phyloP scores from a whole-genome alignment of 192 early-diverging fungal genomes.

The Coemansia reversa region DNA sequence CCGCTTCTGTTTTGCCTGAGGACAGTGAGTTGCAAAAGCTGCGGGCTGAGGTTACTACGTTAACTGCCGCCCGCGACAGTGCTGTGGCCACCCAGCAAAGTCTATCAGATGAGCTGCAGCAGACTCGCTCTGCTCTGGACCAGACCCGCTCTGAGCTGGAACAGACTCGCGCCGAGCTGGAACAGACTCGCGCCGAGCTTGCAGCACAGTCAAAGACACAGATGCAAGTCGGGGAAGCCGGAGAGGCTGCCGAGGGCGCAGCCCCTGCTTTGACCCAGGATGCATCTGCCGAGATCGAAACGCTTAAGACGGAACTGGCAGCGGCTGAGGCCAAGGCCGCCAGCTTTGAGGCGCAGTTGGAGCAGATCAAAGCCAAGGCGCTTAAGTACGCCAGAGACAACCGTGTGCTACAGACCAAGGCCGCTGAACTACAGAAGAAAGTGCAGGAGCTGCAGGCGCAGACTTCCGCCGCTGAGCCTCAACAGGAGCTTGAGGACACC shows the following conservation, averaged over 20 bases:
- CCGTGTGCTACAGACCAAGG: constrained; percentile 35
- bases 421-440: constrained; percentile 30
- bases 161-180: neutral
- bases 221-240: neutral
- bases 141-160: constrained; percentile 6
- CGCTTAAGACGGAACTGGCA: constrained; percentile 57
- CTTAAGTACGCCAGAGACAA: constrained; percentile 43
- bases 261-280: constrained; percentile 3
- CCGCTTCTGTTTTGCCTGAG: neutral
- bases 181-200: constrained; percentile 5
- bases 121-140: neutral
- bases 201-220: constrained; percentile 1
- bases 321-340: constrained; percentile 41
- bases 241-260: constrained; percentile 9
- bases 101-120: constrained; percentile 19
- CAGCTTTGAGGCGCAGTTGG: constrained; percentile 35
- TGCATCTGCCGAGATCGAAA: constrained; percentile 26
- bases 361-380: constrained; percentile 41
- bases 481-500: constrained; percentile 16
- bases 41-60: constrained; percentile 28
- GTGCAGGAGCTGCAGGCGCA: constrained; percentile 13
- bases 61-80: constrained; percentile 45
- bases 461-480: neutral
- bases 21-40: constrained; percentile 16
- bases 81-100: constrained; percentile 37